Evolutionary conservation across 768 basidiomycete genomes (phyloP), one percentile per base, ranked within the genome.

Genomic region (Russula griseocarnosa): DNA sequence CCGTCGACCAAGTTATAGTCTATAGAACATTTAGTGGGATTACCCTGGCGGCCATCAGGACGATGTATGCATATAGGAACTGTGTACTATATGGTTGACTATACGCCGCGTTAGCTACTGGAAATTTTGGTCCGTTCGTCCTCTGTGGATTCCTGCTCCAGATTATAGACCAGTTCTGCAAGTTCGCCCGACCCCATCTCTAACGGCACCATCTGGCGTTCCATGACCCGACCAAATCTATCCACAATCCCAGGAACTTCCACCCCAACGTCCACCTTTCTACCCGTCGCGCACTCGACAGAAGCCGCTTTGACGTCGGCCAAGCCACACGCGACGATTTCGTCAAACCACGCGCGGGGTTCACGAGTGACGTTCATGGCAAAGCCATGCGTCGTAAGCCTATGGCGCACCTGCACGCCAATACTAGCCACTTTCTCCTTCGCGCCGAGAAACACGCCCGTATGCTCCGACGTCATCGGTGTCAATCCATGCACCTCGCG

Each of bases 331-430:
- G 96, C 97, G 5, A 96, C 85, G 56, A 98, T 82, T 61, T 83
- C 78, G 70, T 89, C 79, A 72, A 99, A 98, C 96, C 96, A 98
- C 26, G 77, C 67, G 28, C 86, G 72, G 5, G 94, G 93, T 67
- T 97, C 88, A 32, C 74, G 75, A 0, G 93, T 92, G 63, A 98
- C 79, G 74, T 99, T 99, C 72, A 98, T 77, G 1, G 94, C 85
- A 75, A 99, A 97, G 1, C 97, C 97, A 73, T 99, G 97, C 28
- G 87, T 89, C 50, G 97, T 96, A 60, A 99, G 82, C 50, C 96
- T 84, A 72, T 98, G 95, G 61, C 94, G 86, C 59, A 98, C 87
- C 74, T 98, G 94, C 58, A 99, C 93, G 50, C 97, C 97, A 58
- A 99, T 96, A 71, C 96, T 98, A 20, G 85, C 93, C 69, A 99